Base-by-base conservation (phyloP, 805 yeast species). In the Candida mattraensis region DNA sequence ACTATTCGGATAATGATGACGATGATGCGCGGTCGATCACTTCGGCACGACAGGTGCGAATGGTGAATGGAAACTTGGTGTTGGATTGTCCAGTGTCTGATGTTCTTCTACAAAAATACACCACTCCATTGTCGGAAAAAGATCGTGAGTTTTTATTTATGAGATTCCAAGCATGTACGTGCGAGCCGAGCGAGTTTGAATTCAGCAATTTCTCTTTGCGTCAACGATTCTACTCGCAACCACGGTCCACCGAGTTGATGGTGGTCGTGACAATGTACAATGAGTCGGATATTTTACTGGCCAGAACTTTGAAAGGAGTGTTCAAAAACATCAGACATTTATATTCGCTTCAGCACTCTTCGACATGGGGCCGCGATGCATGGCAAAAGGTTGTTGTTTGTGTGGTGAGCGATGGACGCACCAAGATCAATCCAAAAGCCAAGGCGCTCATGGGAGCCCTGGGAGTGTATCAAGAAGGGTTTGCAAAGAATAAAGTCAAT, bases 341-440 rank as follows among this genome's bases (percentile, higher is more conserved):
- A 53, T 73, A 79, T 34, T 73, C 84, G 42, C 69, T 80, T 20
- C 73, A 79, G 43, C 58, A 69, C 14, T 77, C 85, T 1, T 73
- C 76, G 10, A 73, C 79, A 1, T 91, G 99, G 99, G 98, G 98
- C n/a, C 78, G 78, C 28, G 95, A 87, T 39, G 79, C 95, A 0
- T 91, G 98, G 98, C 87, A 89, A 50, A 91, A 87, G 54, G 79
- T 91, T 21, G 96, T 87, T 8, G 93, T 93, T 13, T 78, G 87
- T 48, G 76, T 91, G 19, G 89, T 91, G 10, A 83, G 89, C 41
- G 99, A 91, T 64, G 99, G 99, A 42, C 78, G 98, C 52, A 74
- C 78, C 10, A 87, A 88, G 49, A 78, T 91, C 39, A 74, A 87
- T 58, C 84, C 84, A 29, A 71, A 89, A 31, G 75, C 96, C 0